These are phyloP conservation scores for Omphalotus guepiniiformis DNA, from an alignment of 768 basidiomycete genomes.

Conservation along the genomic window DNA sequence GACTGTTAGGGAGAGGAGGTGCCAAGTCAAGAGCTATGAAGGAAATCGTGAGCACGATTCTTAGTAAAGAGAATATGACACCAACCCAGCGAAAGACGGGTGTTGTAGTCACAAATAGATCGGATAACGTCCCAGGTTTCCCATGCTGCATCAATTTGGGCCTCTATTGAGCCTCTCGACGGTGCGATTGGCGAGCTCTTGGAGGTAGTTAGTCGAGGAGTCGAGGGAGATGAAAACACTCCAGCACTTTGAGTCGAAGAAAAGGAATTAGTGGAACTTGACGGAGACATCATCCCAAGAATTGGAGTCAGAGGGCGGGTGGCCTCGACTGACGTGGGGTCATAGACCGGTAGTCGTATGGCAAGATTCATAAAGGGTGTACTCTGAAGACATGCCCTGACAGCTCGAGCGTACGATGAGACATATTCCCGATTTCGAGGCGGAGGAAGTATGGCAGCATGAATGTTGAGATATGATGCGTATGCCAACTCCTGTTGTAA, in stretches of 20 bases:
- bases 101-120: constrained; percentile 81
- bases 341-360: constrained; percentile 79
- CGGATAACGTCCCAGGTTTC: constrained; percentile 98
- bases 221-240: constrained; percentile 10
- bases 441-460: constrained; percentile 82
- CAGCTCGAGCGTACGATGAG: constrained; percentile 89
- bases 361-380: constrained; percentile 75
- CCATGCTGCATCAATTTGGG: constrained; percentile 77
- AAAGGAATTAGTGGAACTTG: constrained; percentile 15
- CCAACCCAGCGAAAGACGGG: constrained; percentile 36
- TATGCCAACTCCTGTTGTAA: constrained; percentile 90
- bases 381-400: constrained; percentile 71
- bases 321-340: constrained; percentile 56
- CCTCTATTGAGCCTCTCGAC: constrained; percentile 39
- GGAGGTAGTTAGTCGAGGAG: constrained; percentile 36
- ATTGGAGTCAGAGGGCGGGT: constrained; percentile 21
- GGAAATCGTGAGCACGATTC: constrained; percentile 6
- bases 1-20: constrained; percentile 76
- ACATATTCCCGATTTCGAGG: constrained; percentile 77
- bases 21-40: constrained; percentile 83
- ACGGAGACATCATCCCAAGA: constrained; percentile 14
- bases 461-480: constrained; percentile 87
- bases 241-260: background rate
- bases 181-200: constrained; percentile 23
- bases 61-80: background rate